These are phyloP conservation scores for Pyrus pyrifolia DNA, from an alignment of 306 rosid species.

Conservation along the genomic window DNA sequence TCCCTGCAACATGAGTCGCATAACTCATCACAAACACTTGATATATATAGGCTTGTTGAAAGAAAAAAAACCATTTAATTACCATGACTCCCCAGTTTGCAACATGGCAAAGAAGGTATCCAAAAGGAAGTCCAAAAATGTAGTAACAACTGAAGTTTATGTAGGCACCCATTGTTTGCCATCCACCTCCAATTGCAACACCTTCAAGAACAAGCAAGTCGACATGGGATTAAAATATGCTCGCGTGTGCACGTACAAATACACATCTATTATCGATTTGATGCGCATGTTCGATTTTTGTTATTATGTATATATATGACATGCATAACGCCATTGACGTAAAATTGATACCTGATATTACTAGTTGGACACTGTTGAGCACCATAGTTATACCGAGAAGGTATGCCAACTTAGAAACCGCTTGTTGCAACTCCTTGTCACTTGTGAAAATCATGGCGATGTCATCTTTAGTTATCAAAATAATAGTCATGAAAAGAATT, in stretches of 20 bases:
- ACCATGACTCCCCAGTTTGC: conserved; percentile 42
- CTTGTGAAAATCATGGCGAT: conserved; percentile 25
- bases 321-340: background rate
- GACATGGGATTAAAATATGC: background rate
- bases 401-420: conserved; percentile 22
- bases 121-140: conserved; percentile 49
- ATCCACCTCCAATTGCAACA: conserved; percentile 53
- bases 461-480: conserved; percentile 18
- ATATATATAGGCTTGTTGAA: background rate
- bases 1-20: conserved; percentile 15
- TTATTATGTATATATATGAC: too few species aligned
- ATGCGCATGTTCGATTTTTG: background rate
- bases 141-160: conserved; percentile 53
- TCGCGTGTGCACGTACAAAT: background rate
- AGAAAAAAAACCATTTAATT: background rate
- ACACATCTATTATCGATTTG: background rate
- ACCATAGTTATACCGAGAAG: conserved; percentile 28
- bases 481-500: conserved; percentile 18
- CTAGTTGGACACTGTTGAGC: conserved; percentile 31
- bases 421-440: conserved; percentile 17
- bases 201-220: conserved; percentile 16
- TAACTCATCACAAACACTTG: background rate
- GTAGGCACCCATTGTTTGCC: conserved; percentile 51
- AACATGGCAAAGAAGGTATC: conserved; percentile 25
- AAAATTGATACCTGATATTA: conserved; percentile 35